phyloP scores from a whole-genome alignment of 225 moss, liverwort and hornwort species.

The Thuidium tamariscinum region DNA sequence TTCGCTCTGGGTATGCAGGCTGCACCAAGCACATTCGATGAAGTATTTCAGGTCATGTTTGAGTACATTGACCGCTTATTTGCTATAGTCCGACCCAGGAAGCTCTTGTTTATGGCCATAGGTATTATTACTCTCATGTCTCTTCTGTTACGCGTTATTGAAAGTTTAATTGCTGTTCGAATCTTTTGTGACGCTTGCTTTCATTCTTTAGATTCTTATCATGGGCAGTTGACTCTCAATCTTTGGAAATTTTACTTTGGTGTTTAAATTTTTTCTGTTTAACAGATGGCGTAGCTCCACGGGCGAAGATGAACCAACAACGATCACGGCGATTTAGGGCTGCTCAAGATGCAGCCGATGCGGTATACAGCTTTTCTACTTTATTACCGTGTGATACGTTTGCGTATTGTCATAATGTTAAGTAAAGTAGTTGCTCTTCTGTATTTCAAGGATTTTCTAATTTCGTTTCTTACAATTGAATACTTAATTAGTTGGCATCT shows the following conservation, averaged over 20 bases:
- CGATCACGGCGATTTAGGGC: constrained; percentile 90
- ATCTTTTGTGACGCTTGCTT: background rate
- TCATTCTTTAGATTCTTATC: background rate
- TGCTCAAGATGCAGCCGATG: constrained; percentile 90
- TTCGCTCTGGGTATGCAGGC: constrained; percentile 44
- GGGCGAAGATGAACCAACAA: constrained; percentile 99
- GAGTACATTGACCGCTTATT: constrained; percentile 66
- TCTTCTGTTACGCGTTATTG: background rate
- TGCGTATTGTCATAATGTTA: background rate
- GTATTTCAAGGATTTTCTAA: background rate
- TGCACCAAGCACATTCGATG: constrained; percentile 79
- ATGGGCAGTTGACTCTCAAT: background rate
- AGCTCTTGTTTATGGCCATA: constrained; percentile 93
- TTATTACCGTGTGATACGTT: background rate
- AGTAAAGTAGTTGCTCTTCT: background rate
- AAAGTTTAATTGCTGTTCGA: background rate
- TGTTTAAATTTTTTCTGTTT: background rate
- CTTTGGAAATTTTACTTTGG: background rate
- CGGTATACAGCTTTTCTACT: constrained; percentile 26
- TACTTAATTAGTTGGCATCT: background rate
- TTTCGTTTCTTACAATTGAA: background rate
- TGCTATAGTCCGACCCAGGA: constrained; percentile 91
- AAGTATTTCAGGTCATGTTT: constrained; percentile 85
- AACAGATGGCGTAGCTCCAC: constrained; percentile 91
- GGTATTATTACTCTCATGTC: constrained; percentile 17